Base-by-base conservation (phyloP, 176 grass and related monocot genomes). In the Leersia perrieri region DNA sequence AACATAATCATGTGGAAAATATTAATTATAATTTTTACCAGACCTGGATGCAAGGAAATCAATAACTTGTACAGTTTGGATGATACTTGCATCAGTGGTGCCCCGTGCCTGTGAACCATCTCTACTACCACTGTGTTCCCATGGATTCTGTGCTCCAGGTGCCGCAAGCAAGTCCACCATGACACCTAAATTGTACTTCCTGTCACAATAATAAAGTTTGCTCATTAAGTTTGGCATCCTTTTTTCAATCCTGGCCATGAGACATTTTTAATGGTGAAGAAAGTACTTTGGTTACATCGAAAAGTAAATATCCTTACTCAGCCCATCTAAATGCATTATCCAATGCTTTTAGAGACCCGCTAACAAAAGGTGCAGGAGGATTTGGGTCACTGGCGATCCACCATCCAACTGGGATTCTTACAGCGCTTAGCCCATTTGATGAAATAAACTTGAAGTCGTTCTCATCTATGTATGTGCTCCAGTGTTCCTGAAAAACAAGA, bases 251-350 rank as follows among this genome's bases (percentile, higher is more conserved):
- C 20, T n/a, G 9, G 7, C 7, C 8, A 55, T 8, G 6, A n/a
- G 1, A 22, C 5, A 4, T 20, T n/a, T 49, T 49, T 49, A 49
- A 49, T 49, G 5, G 18, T 49, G 16, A 49, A 49, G 15, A 18
- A 49, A 49, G 15, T 49, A 49, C 4, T 33, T 2, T 33, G 15
- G 7, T 66, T 20, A 33, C 14, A 27, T 38, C 34, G 1, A 7
- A 13, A 29, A 13, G 10, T 23, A n/a, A n/a, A 33, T 3, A 26
- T 35, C 30, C 86, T 86, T 80, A 92, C 90, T 83, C 74, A 25
- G 90, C 86, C 90, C 86, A 92, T 60, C 16, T 47, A 70, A 92
- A 92, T 15, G 90, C 86, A 38, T 83, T 86, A 27, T 89, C 90
- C 42, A 92, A 75, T 33, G 60, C 63, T 35, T 76, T 7, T 25